Conservation (phyloP, 2,329 filamentous ascomycete genomes). For the Fusarium lateritium region DNA sequence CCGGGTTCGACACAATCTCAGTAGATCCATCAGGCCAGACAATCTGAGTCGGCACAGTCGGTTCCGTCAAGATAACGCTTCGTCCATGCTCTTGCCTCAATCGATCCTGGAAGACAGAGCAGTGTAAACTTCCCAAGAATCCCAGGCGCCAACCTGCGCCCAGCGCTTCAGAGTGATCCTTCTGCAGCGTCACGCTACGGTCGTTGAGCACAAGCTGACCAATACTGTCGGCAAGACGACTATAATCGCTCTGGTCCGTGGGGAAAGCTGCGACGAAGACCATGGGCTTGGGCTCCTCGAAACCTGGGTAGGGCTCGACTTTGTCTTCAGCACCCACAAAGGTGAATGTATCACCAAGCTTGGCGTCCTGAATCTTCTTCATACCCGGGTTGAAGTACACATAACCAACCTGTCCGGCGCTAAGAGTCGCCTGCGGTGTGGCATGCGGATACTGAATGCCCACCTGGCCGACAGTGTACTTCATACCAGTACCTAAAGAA, state of each 20-base stretch:
- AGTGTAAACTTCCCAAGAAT: conserved; percentile 96
- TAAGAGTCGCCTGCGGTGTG: conserved; percentile 82
- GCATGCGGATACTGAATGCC: conserved; percentile 96
- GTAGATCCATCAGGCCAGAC: conserved; percentile 84
- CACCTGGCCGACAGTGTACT: conserved; percentile 95
- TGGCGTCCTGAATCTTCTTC: conserved; percentile 96
- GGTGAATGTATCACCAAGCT: conserved; percentile 96
- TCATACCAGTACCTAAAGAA: conserved; percentile 88
- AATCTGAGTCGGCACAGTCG: conserved; percentile 92
- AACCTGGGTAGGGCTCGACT: conserved; percentile 88
- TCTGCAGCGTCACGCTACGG: conserved; percentile 91
- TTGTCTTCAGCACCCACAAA: conserved; percentile 80
- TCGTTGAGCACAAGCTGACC: conserved; percentile 95
- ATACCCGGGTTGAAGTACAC: conserved; percentile 98
- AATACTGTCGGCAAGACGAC: conserved; percentile 92
- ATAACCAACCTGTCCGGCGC: conserved; percentile 96
- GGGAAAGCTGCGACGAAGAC: conserved; percentile 98
- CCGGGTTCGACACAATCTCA: conserved; percentile 85
- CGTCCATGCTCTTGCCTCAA: conserved; percentile 94
- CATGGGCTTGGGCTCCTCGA: conserved; percentile 98
- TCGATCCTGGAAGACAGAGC: conserved; percentile 98
- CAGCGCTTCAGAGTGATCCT: conserved; percentile 93
- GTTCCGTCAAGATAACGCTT: conserved; percentile 96
- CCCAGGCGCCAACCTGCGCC: conserved; percentile 95
- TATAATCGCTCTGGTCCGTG: conserved; percentile 89